These are phyloP conservation scores for Polytrichum formosum DNA, from an alignment of 225 moss, liverwort and hornwort species.

Conservation along the genomic window DNA sequence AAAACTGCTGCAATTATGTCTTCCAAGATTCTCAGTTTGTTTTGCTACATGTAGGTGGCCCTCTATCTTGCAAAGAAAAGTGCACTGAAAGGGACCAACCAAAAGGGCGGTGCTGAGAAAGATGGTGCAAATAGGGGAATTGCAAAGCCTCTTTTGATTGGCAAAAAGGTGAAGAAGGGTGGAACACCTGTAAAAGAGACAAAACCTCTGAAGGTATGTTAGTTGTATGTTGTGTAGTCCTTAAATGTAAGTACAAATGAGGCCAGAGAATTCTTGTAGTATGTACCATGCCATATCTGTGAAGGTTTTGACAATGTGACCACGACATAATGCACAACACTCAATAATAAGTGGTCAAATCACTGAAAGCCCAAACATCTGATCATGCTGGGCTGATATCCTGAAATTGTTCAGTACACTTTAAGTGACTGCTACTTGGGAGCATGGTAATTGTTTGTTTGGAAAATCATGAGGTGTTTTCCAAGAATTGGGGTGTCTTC, in stretches of 20 bases:
- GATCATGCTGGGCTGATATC: too few relatives aligned
- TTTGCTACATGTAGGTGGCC: slow-evolving; percentile 34
- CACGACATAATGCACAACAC: too few relatives aligned
- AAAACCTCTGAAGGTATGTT: slow-evolving; percentile 35
- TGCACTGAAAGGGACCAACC: slow-evolving; percentile 32
- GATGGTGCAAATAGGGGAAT: slow-evolving; percentile 52
- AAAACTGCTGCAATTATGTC: too few relatives aligned
- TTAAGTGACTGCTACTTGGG: neutral
- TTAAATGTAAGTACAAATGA: too few relatives aligned
- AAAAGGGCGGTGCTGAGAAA: slow-evolving; percentile 40
- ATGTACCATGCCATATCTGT: too few relatives aligned
- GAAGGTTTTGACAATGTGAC: too few relatives aligned
- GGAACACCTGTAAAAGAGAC: slow-evolving; percentile 57
- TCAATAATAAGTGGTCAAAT: too few relatives aligned
- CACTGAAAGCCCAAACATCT: too few relatives aligned
- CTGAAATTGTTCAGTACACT: neutral
- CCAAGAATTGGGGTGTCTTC: too few relatives aligned
- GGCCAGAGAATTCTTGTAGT: too few relatives aligned
- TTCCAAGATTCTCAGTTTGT: too few relatives aligned
- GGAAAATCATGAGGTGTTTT: neutral
- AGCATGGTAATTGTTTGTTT: slow-evolving; percentile 3
- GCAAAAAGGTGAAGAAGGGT: slow-evolving; percentile 68
- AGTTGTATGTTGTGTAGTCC: too few relatives aligned
- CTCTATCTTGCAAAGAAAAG: slow-evolving; percentile 62
- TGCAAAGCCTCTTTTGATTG: slow-evolving; percentile 46